A percentile compares a stretch with the other conserved stretches of the same genome.
Conservation (phyloP, 768 basidiomycete species). For the Xanthoconium stramineum region DNA sequence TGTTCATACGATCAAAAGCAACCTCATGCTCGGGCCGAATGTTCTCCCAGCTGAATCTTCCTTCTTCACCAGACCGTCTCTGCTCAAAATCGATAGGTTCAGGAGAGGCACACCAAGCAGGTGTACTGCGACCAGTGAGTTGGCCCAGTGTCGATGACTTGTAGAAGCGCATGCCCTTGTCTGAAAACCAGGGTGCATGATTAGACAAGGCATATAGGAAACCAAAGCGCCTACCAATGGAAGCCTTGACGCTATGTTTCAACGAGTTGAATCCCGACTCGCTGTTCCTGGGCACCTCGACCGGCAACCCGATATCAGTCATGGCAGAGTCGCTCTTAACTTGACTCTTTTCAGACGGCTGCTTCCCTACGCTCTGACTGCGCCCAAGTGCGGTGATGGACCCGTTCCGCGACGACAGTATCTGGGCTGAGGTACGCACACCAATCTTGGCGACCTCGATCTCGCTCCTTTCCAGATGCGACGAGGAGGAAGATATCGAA, state of each 20-base stretch:
- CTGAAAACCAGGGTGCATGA: conserved; percentile 32
- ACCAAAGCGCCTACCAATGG: conserved; percentile 54
- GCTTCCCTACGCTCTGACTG: conserved; percentile 9
- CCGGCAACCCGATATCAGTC: conserved; percentile 25
- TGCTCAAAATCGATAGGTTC: conserved; percentile 33
- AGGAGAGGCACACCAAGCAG: conserved; percentile 29
- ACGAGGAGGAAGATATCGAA: conserved; percentile 18
- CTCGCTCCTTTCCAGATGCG: conserved; percentile 25
- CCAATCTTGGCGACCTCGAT: conserved; percentile 31
- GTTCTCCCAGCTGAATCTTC: conserved; percentile 34
- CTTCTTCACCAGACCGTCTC: conserved; percentile 30
- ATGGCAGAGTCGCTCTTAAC: conserved; percentile 7
- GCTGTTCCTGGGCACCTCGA: conserved; percentile 20
- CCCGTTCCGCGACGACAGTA: conserved; percentile 23
- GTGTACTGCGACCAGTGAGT: conserved; percentile 31
- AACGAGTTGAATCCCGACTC: conserved; percentile 48
- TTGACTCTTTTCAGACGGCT: conserved; percentile 3
- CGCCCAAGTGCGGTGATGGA: conserved; percentile 18
- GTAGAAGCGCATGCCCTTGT: conserved; percentile 65
- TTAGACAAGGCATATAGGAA: neutral
- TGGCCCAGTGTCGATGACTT: conserved; percentile 58
- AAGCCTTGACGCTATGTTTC: conserved; percentile 69
- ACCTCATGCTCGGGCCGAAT: conserved; percentile 32
- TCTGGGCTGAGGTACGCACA: conserved; percentile 28
- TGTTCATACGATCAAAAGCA: conserved; percentile 62